Percentiles rank a stretch among this genome's conserved stretches.
These are phyloP conservation scores for Chenopodium suecicum DNA, from an alignment of 148 eudicot species.

Conservation along the genomic window DNA sequence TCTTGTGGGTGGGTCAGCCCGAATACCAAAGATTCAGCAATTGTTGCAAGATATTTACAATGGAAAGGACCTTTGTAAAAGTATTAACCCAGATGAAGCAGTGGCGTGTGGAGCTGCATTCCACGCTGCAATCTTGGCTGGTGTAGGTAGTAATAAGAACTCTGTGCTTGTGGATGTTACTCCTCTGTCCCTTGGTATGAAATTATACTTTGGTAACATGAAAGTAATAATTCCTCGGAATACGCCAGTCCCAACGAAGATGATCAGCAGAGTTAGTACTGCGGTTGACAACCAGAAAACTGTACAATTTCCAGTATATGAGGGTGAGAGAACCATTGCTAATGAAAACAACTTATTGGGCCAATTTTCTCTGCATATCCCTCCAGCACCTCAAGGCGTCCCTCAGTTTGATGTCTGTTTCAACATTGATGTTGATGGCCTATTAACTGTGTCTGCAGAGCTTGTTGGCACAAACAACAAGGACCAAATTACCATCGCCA, in stretches of 20 bases:
- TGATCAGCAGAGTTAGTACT: too few species aligned
- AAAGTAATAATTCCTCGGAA: too few species aligned
- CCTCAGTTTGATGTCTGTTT: not conserved
- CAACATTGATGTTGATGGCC: not conserved
- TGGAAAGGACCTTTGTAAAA: slow-evolving; percentile 5
- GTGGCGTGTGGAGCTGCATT: not conserved
- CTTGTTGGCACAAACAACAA: not conserved
- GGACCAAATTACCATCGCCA: not conserved
- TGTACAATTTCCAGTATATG: not conserved
- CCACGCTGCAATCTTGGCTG: too few species aligned
- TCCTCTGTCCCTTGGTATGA: too few species aligned
- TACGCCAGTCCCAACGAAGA: too few species aligned
- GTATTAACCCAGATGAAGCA: slow-evolving; percentile 6
- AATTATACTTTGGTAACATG: too few species aligned
- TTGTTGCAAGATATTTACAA: not conserved
- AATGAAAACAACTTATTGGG: not conserved
- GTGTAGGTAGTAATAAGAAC: too few species aligned
- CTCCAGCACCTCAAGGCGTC: not conserved
- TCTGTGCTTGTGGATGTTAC: too few species aligned
- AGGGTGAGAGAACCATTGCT: not conserved
- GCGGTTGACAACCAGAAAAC: not conserved
- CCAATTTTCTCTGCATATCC: not conserved
- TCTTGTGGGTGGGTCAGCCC: not conserved
- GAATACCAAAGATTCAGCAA: not conserved
- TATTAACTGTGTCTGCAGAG: slow-evolving; percentile 2